A percentile compares a stretch with the other conserved stretches of the same genome.
phyloP scores from a whole-genome alignment of 345 rosid species.

The Atalantia buxifolia region DNA sequence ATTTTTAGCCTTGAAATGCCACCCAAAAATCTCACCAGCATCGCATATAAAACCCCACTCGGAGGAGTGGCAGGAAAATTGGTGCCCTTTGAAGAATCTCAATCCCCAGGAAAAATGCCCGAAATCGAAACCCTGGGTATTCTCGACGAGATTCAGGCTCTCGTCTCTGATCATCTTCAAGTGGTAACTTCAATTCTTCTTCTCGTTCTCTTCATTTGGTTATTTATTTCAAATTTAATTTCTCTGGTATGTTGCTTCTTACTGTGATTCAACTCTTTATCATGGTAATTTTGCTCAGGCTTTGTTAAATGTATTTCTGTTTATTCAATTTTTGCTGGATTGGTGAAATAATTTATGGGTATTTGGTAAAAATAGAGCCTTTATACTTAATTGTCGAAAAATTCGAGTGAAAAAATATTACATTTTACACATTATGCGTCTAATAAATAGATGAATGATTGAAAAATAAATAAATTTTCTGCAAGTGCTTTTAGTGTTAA shows the following conservation, averaged over 20 bases:
- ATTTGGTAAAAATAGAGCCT: not conserved
- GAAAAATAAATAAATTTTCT: not conserved
- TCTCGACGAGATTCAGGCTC: constrained; percentile 61
- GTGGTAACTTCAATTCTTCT: constrained; percentile 41
- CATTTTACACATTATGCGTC: not conserved
- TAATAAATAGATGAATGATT: not conserved
- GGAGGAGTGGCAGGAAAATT: constrained; percentile 45
- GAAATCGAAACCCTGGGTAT: constrained; percentile 68
- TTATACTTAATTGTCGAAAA: not conserved
- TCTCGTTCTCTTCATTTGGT: not conserved
- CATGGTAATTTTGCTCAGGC: not conserved
- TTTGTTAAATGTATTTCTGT: not conserved
- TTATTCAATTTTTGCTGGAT: not conserved
- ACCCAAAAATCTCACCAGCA: not conserved
- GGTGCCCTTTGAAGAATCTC: constrained; percentile 12
- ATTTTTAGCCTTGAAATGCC: not conserved
- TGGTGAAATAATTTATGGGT: constrained; percentile 9
- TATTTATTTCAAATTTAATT: not conserved
- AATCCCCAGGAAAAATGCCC: constrained; percentile 24
- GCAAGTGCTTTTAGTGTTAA: not conserved
- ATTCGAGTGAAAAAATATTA: not conserved
- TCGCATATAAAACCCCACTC: not conserved
- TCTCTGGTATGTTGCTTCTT: not conserved
- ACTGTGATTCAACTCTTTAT: not conserved
- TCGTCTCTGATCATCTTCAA: constrained; percentile 79